Percentiles rank a stretch among this genome's conserved stretches.
These are phyloP conservation scores for Eucalyptus viminalis DNA, from an alignment of 345 rosid genomes.

Conservation along the genomic window DNA sequence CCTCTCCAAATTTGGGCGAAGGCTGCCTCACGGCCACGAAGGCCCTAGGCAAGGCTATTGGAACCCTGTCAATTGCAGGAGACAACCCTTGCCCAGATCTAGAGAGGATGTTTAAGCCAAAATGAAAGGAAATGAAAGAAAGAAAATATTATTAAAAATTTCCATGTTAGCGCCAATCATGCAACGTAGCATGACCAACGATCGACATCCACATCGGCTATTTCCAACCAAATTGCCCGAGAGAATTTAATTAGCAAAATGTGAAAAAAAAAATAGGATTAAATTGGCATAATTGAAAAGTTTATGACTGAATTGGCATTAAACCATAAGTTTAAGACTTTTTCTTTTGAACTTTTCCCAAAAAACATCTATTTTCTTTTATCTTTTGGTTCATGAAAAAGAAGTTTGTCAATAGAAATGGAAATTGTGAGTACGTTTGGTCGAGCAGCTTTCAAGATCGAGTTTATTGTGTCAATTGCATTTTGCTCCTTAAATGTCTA, in stretches of 20 bases:
- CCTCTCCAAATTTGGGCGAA: not conserved
- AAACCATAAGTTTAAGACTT: too few species aligned
- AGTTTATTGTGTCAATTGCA: not conserved
- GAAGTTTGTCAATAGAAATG: not conserved
- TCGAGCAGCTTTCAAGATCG: not conserved
- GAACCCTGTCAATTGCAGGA: not conserved
- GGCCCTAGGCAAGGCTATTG: not conserved
- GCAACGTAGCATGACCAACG: rapidly evolving
- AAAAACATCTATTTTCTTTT: not conserved
- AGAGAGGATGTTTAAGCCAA: not conserved
- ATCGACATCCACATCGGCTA: rapidly evolving
- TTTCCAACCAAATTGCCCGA: rapidly evolving
- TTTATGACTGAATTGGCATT: rapidly evolving
- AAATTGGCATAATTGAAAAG: too few species aligned
- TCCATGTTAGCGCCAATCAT: too few species aligned
- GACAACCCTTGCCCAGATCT: rapidly evolving
- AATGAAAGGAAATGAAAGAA: not conserved
- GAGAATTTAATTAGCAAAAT: not conserved
- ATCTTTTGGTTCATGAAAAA: not conserved
- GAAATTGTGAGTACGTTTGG: not conserved
- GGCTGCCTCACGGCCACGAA: rapidly evolving
- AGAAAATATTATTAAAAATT: too few species aligned
- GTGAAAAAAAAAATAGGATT: too few species aligned
- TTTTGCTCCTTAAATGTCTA: not conserved
- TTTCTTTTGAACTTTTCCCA: not conserved